Percentiles rank a stretch among this genome's conserved stretches.
These are phyloP conservation scores for Salix koriyanagi DNA, from an alignment of 345 rosid species.

Conservation along the genomic window DNA sequence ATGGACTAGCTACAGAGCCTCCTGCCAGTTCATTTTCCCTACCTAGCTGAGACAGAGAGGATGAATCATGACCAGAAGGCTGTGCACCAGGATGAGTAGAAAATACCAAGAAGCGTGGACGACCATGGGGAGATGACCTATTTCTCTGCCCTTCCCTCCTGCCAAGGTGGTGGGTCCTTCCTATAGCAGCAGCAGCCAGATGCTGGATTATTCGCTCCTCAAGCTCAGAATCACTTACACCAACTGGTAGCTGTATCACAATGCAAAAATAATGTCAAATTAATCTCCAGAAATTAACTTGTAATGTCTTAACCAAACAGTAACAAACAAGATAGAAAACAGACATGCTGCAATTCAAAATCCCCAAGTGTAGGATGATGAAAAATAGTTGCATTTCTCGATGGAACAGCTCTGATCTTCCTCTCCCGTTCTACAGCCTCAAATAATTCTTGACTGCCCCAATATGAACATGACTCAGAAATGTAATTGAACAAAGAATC, in stretches of 20 bases:
- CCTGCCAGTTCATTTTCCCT: slow-evolving; percentile 36
- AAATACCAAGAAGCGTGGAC: slow-evolving; percentile 28
- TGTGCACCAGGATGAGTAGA: slow-evolving; percentile 27
- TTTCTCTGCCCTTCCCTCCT: slow-evolving; percentile 29
- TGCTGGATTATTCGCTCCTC: slow-evolving; percentile 39
- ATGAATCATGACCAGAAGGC: slow-evolving; percentile 29
- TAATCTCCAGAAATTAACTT: background rate
- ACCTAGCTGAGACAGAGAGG: slow-evolving; percentile 27
- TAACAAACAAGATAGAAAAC: background rate
- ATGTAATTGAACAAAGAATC: background rate
- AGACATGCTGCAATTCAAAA: slow-evolving; percentile 30
- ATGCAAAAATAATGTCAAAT: background rate
- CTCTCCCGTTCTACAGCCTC: slow-evolving; percentile 36
- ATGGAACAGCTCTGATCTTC: slow-evolving; percentile 15
- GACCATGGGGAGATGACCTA: slow-evolving; percentile 22
- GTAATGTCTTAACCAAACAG: background rate
- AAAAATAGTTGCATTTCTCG: slow-evolving; percentile 26
- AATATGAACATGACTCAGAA: background rate
- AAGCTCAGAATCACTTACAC: slow-evolving; percentile 25
- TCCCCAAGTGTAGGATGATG: slow-evolving; percentile 28
- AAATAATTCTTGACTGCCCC: slow-evolving; percentile 30
- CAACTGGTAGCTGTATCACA: slow-evolving; percentile 23
- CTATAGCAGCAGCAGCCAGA: slow-evolving; percentile 41
- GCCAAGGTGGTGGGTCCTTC: slow-evolving; percentile 25
- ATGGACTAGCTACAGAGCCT: slow-evolving; percentile 11